Evolutionary conservation across 2,329 filamentous ascomycete species (phyloP), one percentile per base, ranked within the genome.

Genomic region (Tolypocladium tropicale): DNA sequence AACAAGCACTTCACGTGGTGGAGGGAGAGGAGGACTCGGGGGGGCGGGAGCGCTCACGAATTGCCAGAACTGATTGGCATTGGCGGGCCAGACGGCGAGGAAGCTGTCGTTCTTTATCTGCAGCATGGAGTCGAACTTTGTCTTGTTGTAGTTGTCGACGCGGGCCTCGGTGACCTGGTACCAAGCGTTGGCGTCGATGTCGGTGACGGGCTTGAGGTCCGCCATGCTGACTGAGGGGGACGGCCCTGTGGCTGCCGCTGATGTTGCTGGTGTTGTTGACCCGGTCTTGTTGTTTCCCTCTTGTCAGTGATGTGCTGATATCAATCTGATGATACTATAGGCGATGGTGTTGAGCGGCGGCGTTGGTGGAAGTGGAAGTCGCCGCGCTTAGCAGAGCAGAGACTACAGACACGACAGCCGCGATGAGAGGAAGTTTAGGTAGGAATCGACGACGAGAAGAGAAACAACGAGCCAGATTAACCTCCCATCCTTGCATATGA

Each of bases 181-280:
- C 70, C 70, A 73, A 21, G 59, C 65, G 53, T 73, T 72, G 12
- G 64, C 50, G 61, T 73, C 66, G 37, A 72, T 55, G 39, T 63
- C 28, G 16, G 48, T 64, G n/a, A 59, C 65, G 23, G 63, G 58
- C 12, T 57, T 59, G 60, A 61, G 58, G 46, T 59, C 49, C 18
- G 52, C 43, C 52, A 41, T 43, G 52, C 10, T 39, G 52, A 18
- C 43, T n/a, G 54, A 43, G n/a, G 34, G 41, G 12, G 10, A 11
- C 5, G 23, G 3, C 23, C 28, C 41, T 46, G 11, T 2, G 7
- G 12, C 23, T n/a, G 36, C 16, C 34, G 16, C 34, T 4, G 34
- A 12, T 9, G 6, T 36, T 12, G 11, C 34, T 36, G 34, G 34
- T 6, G 34, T 3, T 36, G n/a, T n/a, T n/a, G n/a, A n/a, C n/a